phyloP scores from a whole-genome alignment of 1,284 basidiomycete genomes.

The Vanrija sp. region DNA sequence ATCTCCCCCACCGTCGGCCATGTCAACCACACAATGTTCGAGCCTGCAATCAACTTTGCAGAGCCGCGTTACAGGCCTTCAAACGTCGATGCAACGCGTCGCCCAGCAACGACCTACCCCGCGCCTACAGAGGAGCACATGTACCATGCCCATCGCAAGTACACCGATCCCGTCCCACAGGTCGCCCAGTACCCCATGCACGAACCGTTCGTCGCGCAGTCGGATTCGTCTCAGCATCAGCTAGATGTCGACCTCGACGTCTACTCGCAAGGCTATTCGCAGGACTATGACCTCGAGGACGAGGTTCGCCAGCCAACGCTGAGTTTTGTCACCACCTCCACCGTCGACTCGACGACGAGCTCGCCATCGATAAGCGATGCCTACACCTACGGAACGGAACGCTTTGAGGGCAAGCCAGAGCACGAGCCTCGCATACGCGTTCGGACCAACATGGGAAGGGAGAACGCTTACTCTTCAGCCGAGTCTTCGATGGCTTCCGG shows the following conservation, averaged over 20 bases:
- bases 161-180: constrained; percentile 38
- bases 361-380: constrained; percentile 34
- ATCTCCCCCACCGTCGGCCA: background rate
- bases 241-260: constrained; percentile 43
- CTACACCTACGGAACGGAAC: constrained; percentile 28
- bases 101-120: constrained; percentile 37
- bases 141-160: constrained; percentile 33
- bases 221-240: constrained; percentile 11
- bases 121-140: constrained; percentile 17
- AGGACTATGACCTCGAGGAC: constrained; percentile 30
- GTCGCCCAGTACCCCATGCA: constrained; percentile 8
- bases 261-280: constrained; percentile 26
- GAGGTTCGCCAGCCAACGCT: constrained; percentile 38
- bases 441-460: constrained; percentile 33
- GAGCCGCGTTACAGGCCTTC: constrained; percentile 22
- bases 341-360: constrained; percentile 37
- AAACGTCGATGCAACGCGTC: constrained; percentile 20
- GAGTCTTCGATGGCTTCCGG: constrained; percentile 42
- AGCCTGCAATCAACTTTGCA: constrained; percentile 20
- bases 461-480: constrained; percentile 43
- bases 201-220: background rate
- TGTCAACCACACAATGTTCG: background rate
- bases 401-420: constrained; percentile 21
- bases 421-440: constrained; percentile 33
- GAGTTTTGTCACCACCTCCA: constrained; percentile 46